These are phyloP conservation scores for Pseudopithomyces maydicus DNA, from an alignment of 2,329 filamentous ascomycete genomes.

Conservation along the genomic window DNA sequence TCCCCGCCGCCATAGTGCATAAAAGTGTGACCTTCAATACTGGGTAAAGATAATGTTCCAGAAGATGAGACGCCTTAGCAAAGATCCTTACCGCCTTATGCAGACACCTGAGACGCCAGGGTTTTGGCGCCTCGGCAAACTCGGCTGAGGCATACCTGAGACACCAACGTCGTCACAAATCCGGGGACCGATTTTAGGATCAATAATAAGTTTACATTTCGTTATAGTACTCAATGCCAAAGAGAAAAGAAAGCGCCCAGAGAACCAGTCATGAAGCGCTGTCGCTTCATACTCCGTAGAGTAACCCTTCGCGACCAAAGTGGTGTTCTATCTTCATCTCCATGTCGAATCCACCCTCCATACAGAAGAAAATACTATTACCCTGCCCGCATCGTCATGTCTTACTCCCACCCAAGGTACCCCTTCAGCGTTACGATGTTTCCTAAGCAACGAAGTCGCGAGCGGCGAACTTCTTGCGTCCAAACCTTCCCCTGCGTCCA, in stretches of 20 bases:
- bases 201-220: constrained; percentile 40
- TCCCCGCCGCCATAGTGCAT: not conserved
- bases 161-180: not conserved
- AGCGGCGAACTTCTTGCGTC: constrained; percentile 35
- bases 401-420: not conserved
- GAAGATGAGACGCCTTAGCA: constrained; percentile 19
- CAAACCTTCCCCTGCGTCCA: constrained; percentile 25
- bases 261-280: constrained; percentile 42
- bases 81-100: constrained; percentile 15
- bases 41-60: constrained; percentile 3
- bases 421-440: constrained; percentile 7
- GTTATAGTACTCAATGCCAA: constrained; percentile 25
- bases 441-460: constrained; percentile 40
- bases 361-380: constrained; percentile 38
- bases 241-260: constrained; percentile 27
- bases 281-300: constrained; percentile 40
- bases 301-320: constrained; percentile 26
- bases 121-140: constrained; percentile 12
- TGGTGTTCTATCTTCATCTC: constrained; percentile 33
- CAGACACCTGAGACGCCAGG: constrained; percentile 19
- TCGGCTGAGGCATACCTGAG: constrained; percentile 5
- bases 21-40: constrained; percentile 3
- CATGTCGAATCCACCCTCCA: constrained; percentile 28
- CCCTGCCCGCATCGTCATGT: constrained; percentile 17
- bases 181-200: not conserved